Percentiles rank a stretch among this genome's conserved stretches.
Evolutionary conservation across 108 stramenopile species (phyloP).

Genomic region (Chaetoceros muelleri): DNA sequence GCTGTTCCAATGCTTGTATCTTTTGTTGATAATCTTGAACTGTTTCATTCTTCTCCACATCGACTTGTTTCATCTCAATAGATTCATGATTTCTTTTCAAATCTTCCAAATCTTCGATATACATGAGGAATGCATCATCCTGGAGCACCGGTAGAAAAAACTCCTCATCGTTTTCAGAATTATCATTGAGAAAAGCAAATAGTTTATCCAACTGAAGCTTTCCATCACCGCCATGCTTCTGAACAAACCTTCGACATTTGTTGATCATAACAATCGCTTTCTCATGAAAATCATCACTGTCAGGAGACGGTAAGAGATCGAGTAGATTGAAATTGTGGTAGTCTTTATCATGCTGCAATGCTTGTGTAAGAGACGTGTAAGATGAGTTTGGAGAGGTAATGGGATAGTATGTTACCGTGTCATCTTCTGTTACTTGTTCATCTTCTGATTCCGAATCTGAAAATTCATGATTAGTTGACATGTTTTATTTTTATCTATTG

Average conservation of each 20-base stretch:
- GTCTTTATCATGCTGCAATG: constrained; percentile 3
- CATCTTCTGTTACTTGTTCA: constrained; percentile 1
- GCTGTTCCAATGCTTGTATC: constrained; percentile 20
- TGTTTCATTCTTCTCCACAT: background rate
- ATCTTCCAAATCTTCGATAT: constrained; percentile 30
- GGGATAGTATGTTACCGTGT: background rate
- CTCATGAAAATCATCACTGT: constrained; percentile 30
- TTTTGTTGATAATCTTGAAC: constrained; percentile 9
- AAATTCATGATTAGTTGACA: too few relatives aligned
- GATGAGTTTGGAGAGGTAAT: background rate
- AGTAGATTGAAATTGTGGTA: background rate
- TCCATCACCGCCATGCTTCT: constrained; percentile 11
- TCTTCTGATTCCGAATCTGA: constrained; percentile 1
- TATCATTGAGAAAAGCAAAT: constrained; percentile 5
- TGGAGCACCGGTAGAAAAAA: constrained; percentile 32
- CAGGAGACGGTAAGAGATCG: constrained; percentile 2
- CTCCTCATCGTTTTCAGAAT: constrained; percentile 18
- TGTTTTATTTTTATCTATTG: too few relatives aligned
- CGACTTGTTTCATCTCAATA: background rate
- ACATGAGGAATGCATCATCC: constrained; percentile 40
- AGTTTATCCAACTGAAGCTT: constrained; percentile 13
- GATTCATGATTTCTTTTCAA: constrained; percentile 18
- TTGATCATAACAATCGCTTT: constrained; percentile 26
- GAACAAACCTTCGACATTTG: constrained; percentile 26
- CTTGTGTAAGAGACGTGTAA: constrained; percentile 1